Base-by-base conservation (phyloP, 1,139 yeast species). In the Protomyces arabidopsidicola region DNA sequence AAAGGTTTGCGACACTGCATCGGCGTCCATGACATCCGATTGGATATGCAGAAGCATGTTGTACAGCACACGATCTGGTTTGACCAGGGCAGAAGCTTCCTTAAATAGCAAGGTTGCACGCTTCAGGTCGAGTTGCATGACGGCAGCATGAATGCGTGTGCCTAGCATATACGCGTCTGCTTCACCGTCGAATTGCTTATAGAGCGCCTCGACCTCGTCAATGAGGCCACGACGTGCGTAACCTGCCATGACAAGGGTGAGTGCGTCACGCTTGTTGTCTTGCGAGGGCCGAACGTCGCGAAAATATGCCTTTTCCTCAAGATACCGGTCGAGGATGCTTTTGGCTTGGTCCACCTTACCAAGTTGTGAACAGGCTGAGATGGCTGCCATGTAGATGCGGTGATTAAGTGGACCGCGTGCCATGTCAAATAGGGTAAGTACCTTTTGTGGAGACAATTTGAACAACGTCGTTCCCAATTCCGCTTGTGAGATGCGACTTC, bases 191-290 rank as follows among this genome's bases (percentile, higher is more conserved):
- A 58, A 58, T 3, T 58, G 56, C 14, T 18, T 34, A 9, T 51
- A 52, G 34, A 58, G 39, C 20, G 36, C 38, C 6, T 58, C 62
- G 16, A 58, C 56, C 10, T 52, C 56, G 12, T 18, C 16, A 2
- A 35, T 52, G n/a, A 35, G 62, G 12, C 62, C 62, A 20, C 27
- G 35, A 2, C 62, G 51, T 5, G 62, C 62, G 53, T 36, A 58
- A 6, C 52, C 31, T 3, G 52, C 39, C 62, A 58, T 52, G 16
- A 52, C 56, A 10, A 16, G 48, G 22, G 48, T 42, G 12, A 42
- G 8, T 12, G 48, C 48, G 10, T 42, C 48, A 42, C 48, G 48
- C 22, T 42, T 42, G 48, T 42, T 42, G 24, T 42, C 48, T 10
- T 6, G 12, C 14, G 48, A 18, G 4, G 48, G 12, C 27, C 48